These are phyloP conservation scores for Citropsis articulata DNA, from an alignment of 345 rosid genomes.

Conservation along the genomic window DNA sequence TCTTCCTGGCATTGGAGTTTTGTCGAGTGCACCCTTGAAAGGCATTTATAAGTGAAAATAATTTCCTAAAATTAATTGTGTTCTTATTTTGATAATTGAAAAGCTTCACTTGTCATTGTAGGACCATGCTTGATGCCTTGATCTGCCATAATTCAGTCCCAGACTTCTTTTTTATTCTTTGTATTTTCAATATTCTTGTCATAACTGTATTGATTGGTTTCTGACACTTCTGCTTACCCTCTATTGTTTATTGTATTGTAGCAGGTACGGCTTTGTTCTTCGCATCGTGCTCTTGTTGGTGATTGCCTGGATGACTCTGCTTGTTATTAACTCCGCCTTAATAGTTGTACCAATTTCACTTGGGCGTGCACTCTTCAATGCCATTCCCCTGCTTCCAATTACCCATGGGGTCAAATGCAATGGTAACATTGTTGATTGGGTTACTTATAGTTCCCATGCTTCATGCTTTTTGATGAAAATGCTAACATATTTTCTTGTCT, in stretches of 20 bases:
- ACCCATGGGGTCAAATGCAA: slow-evolving; percentile 99
- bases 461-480: slow-evolving; percentile 1
- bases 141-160: neutral
- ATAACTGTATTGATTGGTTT: neutral
- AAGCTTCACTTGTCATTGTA: neutral
- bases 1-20: neutral
- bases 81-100: neutral
- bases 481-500: slow-evolving; percentile 16
- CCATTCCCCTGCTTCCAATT: slow-evolving; percentile 90
- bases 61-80: neutral
- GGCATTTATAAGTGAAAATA: neutral
- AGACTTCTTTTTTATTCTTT: neutral
- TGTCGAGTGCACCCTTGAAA: neutral
- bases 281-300: slow-evolving; percentile 80
- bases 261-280: slow-evolving; percentile 84
- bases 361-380: slow-evolving; percentile 89
- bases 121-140: neutral
- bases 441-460: neutral
- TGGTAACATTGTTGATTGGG: slow-evolving; percentile 43
- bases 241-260: slow-evolving; percentile 26
- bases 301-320: slow-evolving; percentile 96
- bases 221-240: neutral
- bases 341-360: slow-evolving; percentile 89
- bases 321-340: slow-evolving; percentile 86
- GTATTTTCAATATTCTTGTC: neutral